Evolutionary conservation across 257 asterid genomes (phyloP).

Genomic region (Osmanthus fragrans): DNA sequence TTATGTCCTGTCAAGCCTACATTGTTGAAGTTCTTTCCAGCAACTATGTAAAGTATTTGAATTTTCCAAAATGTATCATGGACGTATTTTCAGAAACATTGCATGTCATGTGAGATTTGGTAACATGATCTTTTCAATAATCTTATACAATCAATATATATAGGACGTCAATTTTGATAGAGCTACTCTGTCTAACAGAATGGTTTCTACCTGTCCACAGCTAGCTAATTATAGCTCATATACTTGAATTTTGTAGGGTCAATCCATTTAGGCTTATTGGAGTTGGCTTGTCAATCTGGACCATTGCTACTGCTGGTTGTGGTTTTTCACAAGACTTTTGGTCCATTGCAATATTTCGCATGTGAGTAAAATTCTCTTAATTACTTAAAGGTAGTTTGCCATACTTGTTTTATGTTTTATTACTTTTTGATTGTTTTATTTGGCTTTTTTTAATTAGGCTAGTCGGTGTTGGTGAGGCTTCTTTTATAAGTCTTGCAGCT

Average conservation of each 20-base stretch:
- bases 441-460: slow-evolving; percentile 51
- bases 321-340: slow-evolving; percentile 82
- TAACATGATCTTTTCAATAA: neutral
- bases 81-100: neutral
- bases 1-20: neutral
- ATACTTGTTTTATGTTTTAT: slow-evolving; percentile 8
- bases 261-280: slow-evolving; percentile 97
- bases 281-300: slow-evolving; percentile 91
- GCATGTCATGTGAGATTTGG: neutral
- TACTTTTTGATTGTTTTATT: neutral
- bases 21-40: neutral
- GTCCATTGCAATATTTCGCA: slow-evolving; percentile 76
- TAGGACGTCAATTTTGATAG: neutral
- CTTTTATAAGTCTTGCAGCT: slow-evolving; percentile 95
- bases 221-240: neutral
- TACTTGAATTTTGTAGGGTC: slow-evolving; percentile 61
- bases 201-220: neutral
- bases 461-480: slow-evolving; percentile 99
- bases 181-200: neutral
- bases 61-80: neutral
- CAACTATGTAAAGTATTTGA: neutral
- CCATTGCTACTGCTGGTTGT: slow-evolving; percentile 79
- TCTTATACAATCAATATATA: neutral
- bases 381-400: slow-evolving; percentile 12
- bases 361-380: slow-evolving; percentile 52